phyloP scores from a whole-genome alignment of 2,329 filamentous ascomycete species.

The Pseudogymnoascus sp. region DNA sequence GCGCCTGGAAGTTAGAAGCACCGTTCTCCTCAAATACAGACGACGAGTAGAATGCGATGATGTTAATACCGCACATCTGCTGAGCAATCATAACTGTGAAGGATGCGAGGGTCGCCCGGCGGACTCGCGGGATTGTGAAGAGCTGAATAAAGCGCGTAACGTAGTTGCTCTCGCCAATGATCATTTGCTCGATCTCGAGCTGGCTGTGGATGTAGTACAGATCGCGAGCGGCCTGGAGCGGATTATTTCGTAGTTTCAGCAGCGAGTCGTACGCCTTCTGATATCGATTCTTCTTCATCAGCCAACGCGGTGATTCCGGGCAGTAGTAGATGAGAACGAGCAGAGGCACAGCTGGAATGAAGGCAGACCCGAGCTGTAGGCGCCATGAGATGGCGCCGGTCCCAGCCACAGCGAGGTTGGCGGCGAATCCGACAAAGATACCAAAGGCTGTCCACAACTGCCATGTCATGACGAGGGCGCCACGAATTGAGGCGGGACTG shows the following conservation, averaged over 20 bases:
- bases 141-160: constrained; percentile 52
- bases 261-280: constrained; percentile 50
- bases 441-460: constrained; percentile 61
- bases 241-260: constrained; percentile 41
- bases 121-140: constrained; percentile 58
- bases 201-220: constrained; percentile 57
- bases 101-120: constrained; percentile 64
- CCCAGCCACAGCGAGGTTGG: constrained; percentile 49
- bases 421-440: constrained; percentile 52
- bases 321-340: constrained; percentile 54
- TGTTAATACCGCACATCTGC: constrained; percentile 33
- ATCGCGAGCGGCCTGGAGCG: constrained; percentile 51
- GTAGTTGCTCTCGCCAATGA: constrained; percentile 45
- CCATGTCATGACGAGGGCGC: constrained; percentile 76
- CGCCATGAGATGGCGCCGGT: constrained; percentile 48
- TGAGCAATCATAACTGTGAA: constrained; percentile 61
- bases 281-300: constrained; percentile 58
- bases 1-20: constrained; percentile 42
- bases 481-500: constrained; percentile 59
- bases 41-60: constrained; percentile 65
- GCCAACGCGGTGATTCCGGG: constrained; percentile 55
- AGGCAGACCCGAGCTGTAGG: constrained; percentile 54
- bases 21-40: constrained; percentile 50
- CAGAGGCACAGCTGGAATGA: constrained; percentile 52
- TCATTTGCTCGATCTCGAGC: constrained; percentile 45